Base-by-base conservation (phyloP, 208 protist species). In the Porcisia hertigi region DNA sequence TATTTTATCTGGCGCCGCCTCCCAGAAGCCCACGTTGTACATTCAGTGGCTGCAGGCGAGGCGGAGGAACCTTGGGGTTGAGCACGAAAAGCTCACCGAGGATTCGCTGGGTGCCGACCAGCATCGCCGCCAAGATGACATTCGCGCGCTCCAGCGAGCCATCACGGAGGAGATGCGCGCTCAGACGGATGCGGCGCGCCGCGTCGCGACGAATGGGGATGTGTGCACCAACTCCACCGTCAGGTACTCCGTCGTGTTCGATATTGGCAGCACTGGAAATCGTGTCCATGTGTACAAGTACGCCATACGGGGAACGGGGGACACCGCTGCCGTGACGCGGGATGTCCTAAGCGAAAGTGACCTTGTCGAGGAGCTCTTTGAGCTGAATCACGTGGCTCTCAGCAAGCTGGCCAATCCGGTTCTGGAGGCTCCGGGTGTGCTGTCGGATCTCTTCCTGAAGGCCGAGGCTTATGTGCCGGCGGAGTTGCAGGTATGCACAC, bases 201-300 rank as follows among this genome's bases (percentile, higher is more conserved):
- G 23, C 9, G 20, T 4, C 36, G 52, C 25, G 25, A 55, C 25
- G 4, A 66, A 43, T n/a, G 20, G 41, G 25, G 34, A 59, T 9
- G 43, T 41, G 12, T 73, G 69, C 14, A n/a, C 36, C 16, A 36
- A 41, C 36, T 43, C 63, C 1, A 16, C 58, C 30, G 69, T 25
- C 47, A 81, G 70, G 71, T 96, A 92, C 75, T 89, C 80, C 58
- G 81, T 97, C n/a, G 90, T 98, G 57, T 94, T 98, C 71, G 94
- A 98, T 77, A 82, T 92, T 52, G 94, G 94, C 43, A 96, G 90
- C 80, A 95, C 92, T 8, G 93, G 93, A 14, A 95, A 87, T 65
- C 92, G 93, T 36, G 86, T 97, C 23, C 91, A 98, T 75, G 90
- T 94, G 7, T 96, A 94, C 72, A 79, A 84, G 57, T 97, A 78